Percentiles rank a stretch among this genome's conserved stretches.
Conservation (phyloP, 1,139 yeast genomes). For the Candida glucosophila region DNA sequence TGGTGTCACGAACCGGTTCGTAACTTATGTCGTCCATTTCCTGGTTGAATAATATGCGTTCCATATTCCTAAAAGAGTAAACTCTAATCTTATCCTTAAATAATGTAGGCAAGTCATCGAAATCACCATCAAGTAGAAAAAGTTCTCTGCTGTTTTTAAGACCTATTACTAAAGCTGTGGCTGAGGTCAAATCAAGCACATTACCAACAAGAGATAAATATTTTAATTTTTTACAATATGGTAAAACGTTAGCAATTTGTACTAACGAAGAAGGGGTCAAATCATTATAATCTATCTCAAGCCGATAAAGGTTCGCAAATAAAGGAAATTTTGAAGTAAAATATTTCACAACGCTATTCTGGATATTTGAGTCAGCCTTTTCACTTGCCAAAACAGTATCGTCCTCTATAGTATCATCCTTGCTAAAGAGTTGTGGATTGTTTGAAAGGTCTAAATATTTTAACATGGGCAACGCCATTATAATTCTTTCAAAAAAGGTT, state of each 20-base stretch:
- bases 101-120: conserved; percentile 28
- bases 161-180: conserved; percentile 32
- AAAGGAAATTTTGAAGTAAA: conserved; percentile 50
- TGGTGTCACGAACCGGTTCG: conserved; percentile 2
- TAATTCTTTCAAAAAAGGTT: conserved; percentile 21
- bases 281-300: conserved; percentile 56
- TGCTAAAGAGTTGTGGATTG: conserved; percentile 44
- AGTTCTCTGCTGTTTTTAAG: conserved; percentile 32
- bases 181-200: conserved; percentile 35
- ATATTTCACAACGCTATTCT: conserved; percentile 21
- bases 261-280: conserved; percentile 39
- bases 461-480: conserved; percentile 40
- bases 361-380: too few relatives aligned
- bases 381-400: neutral
- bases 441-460: conserved; percentile 62
- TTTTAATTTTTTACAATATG: conserved; percentile 49
- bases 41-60: conserved; percentile 11
- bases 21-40: neutral
- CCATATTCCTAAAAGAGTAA: conserved; percentile 68
- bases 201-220: conserved; percentile 59
- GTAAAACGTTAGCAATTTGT: conserved; percentile 52
- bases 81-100: conserved; percentile 54
- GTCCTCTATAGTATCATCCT: conserved; percentile 1
- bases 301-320: conserved; percentile 44
- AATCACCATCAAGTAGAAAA: conserved; percentile 33